Evolutionary conservation across 2,329 filamentous ascomycete genomes (phyloP).

Genomic region (Penicillium sp.): DNA sequence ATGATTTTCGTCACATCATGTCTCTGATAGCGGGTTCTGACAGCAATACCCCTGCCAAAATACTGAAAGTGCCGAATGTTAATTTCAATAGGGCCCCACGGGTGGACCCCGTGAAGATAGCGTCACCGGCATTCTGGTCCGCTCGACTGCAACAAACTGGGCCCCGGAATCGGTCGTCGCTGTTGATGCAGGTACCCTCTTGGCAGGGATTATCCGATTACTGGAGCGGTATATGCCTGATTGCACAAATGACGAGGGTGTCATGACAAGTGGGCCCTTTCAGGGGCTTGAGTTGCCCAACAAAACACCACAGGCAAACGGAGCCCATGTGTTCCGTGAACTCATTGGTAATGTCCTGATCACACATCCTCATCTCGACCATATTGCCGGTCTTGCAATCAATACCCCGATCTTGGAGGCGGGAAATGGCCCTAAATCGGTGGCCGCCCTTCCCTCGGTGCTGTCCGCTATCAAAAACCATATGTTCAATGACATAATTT

Average conservation of each 20-base stretch:
- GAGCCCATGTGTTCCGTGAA: constrained; percentile 73
- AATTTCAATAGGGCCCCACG: constrained; percentile 69
- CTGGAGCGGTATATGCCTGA: constrained; percentile 53
- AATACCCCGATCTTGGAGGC: constrained; percentile 87
- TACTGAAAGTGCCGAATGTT: constrained; percentile 20
- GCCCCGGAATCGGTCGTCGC: constrained; percentile 78
- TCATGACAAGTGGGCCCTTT: constrained; percentile 68
- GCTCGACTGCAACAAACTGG: constrained; percentile 79
- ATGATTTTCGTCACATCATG: not conserved
- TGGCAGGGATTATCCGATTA: constrained; percentile 80
- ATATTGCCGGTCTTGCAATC: constrained; percentile 86
- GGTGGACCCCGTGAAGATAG: constrained; percentile 90
- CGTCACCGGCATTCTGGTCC: constrained; percentile 84
- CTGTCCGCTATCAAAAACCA: constrained; percentile 89
- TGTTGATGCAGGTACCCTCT: constrained; percentile 90
- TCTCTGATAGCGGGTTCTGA: constrained; percentile 13
- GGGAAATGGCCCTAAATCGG: constrained; percentile 73
- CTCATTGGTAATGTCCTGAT: constrained; percentile 88
- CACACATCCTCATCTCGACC: constrained; percentile 96
- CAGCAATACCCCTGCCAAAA: constrained; percentile 14
- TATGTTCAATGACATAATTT: constrained; percentile 97
- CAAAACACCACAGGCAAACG: constrained; percentile 71
- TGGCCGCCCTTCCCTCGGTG: constrained; percentile 85
- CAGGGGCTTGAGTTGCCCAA: constrained; percentile 72
- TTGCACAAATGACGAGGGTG: constrained; percentile 26